Evolutionary conservation across 2,329 filamentous ascomycete species (phyloP), one percentile per base, ranked within the genome.

Genomic region (Colletotrichum lupini): DNA sequence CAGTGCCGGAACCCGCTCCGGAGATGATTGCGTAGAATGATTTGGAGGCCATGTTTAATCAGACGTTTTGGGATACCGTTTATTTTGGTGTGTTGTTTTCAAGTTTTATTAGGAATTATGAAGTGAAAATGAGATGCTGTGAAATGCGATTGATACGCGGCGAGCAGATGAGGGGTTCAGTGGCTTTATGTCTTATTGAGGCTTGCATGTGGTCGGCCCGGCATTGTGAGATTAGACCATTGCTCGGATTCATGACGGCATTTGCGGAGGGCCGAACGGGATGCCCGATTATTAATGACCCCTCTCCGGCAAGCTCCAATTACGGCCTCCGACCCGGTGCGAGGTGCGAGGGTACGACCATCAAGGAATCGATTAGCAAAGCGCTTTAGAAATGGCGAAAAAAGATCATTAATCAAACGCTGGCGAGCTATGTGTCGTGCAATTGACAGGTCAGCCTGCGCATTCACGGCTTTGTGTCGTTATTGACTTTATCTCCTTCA

Each of bases 1-100:
- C 85, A 58, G 90, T 95, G 72, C 93, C 93, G 6, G 92, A 85
- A n/a, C 93, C 93, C 55, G 91, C 92, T 68, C 93, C 93, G 12
- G 92, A 92, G 72, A 95, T 83, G 73, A 95, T 84, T 63, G 92
- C 90, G 80, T 92, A 93, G 77, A 93, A 76, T 28, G 70, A 69
- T 52, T 81, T 82, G 73, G 81, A 79, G 7, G 80, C 74, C 78
- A 80, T 81, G 26, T 6, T 75, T 14, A 5, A 22, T 11, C 55
- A 37, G 53, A 56, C 53, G 11, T 7, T n/a, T 32, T 42, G 19
- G 28, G 24, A 26, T 67, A 12, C 14, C 22, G 35, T 14, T 16
- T 1, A 16, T 22, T 46, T 64, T 42, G 8, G 14, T 32, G n/a
- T 22, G 16, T 2, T 28, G 19, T 49, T 14, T 14, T 53, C 9